Percentiles rank a stretch among this genome's conserved stretches.
Conservation (phyloP, 345 rosid genomes). For the Fremontodendron californicum region DNA sequence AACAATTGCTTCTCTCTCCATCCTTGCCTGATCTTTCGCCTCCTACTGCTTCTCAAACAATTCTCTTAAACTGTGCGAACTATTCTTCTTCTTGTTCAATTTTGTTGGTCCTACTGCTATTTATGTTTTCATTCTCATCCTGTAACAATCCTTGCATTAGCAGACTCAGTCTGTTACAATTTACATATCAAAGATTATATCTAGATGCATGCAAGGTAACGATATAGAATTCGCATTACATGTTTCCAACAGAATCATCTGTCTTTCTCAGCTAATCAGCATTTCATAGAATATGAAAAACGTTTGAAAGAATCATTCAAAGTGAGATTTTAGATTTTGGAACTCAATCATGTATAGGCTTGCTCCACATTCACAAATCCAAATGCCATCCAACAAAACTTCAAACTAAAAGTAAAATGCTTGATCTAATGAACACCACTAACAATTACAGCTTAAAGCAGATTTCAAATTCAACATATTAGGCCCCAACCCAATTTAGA, state of each 20-base stretch:
- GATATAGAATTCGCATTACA: neutral
- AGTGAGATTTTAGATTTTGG: neutral
- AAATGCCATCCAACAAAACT: neutral
- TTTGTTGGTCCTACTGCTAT: constrained; percentile 24
- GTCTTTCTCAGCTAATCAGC: neutral
- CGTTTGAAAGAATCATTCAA: neutral
- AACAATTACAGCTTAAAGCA: neutral
- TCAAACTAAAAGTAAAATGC: neutral
- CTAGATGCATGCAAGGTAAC: neutral
- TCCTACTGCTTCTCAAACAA: constrained; percentile 63
- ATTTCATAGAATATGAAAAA: neutral
- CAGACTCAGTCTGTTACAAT: neutral
- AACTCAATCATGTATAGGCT: neutral
- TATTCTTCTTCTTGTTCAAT: constrained; percentile 32
- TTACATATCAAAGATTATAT: neutral
- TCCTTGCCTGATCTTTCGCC: constrained; percentile 24
- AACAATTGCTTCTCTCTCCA: constrained; percentile 13
- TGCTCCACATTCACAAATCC: neutral
- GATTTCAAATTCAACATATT: too few species aligned
- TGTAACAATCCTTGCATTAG: neutral
- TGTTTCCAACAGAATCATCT: neutral
- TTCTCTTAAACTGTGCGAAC: constrained; percentile 35
- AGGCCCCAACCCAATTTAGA: too few species aligned
- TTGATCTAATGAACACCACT: neutral
- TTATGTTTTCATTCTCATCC: neutral